Percentiles rank a stretch among this genome's conserved stretches.
Evolutionary conservation across 2,329 filamentous ascomycete species (phyloP).

Genomic region (Colletotrichum siamense): DNA sequence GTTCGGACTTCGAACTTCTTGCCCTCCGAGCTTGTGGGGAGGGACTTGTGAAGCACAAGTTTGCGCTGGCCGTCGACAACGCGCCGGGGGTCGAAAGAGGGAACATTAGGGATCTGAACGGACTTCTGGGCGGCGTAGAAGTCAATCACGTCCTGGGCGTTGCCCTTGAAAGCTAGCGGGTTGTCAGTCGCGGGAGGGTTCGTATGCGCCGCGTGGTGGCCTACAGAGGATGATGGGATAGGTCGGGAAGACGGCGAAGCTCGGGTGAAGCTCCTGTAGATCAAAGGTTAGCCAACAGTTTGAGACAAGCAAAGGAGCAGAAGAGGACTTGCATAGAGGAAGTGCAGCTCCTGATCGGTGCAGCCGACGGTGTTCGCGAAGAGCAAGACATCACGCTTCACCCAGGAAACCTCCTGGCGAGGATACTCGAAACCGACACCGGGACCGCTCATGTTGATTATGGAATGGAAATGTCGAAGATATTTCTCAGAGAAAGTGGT

Average conservation of each 20-base stretch:
- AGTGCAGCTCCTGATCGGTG: constrained; percentile 87
- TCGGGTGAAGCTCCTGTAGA: constrained; percentile 79
- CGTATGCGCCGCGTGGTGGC: constrained; percentile 28
- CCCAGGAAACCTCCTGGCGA: constrained; percentile 77
- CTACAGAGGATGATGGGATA: constrained; percentile 81
- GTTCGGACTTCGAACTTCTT: constrained; percentile 76
- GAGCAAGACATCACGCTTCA: constrained; percentile 86
- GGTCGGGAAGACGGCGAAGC: constrained; percentile 88
- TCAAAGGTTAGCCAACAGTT: neutral
- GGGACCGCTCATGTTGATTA: constrained; percentile 37
- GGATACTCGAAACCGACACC: constrained; percentile 83
- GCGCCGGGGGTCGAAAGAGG: constrained; percentile 75
- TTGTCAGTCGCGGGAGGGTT: neutral
- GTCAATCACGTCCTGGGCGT: constrained; percentile 78
- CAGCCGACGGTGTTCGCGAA: constrained; percentile 91
- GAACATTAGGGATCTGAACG: constrained; percentile 75
- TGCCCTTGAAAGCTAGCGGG: constrained; percentile 73
- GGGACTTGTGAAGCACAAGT: constrained; percentile 76
- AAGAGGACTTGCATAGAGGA: constrained; percentile 75
- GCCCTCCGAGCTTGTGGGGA: constrained; percentile 75
- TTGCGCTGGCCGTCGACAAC: constrained; percentile 86
- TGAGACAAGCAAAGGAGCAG: neutral
- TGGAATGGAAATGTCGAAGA: neutral
- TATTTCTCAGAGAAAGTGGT: neutral
- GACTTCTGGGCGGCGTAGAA: constrained; percentile 77